Evolutionary conservation across 2,329 filamentous ascomycete species (phyloP), one percentile per base, ranked within the genome.

Genomic region (Phyllosticta citrichinensis): DNA sequence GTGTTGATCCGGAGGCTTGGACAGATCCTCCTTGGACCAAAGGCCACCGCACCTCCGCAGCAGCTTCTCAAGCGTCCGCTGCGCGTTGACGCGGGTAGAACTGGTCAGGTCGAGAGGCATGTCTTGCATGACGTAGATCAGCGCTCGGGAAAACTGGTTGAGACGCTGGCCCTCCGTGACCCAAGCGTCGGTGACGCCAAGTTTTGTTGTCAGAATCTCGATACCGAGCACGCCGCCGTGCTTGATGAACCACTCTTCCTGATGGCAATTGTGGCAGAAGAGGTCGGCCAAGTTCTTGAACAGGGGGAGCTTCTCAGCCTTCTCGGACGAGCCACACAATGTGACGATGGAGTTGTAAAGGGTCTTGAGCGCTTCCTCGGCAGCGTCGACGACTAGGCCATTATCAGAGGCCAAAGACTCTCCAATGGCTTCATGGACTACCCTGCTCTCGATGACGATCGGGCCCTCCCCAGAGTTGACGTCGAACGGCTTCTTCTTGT

Each of bases 211-310:
- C 62, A 99, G 78, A 61, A 95, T 87, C 68, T 89, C 87, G 68
- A 99, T 97, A 60, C 95, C 95, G 20, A 93, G 77, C 59, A 89
- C 92, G 50, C 94, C 94, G 56, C 93, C 94, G 47, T 91, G 89
- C 75, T 99, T 99, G 58, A 92, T 92, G 70, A 96, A 99, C 94
- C 95, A 99, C 68, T 99, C 94, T 72, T 99, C 93, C 68, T 94
- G 91, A 68, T 97, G 92, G 72, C 94, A 99, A 65, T 90, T 91
- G 71, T 99, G 94, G 67, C 90, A 94, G 71, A 97, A 96, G 0
- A 86, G 87, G 63, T 85, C 88, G 50, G 88, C 87, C 5, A 99
- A 80, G 68, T 93, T 87, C 62, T 81, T 82, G 75, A 99, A 99
- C 74, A 99, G 90, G 0, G 87, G 85, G 9, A 99, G 80, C 61